Base-by-base conservation (phyloP, 352 stramenopile species). In the Globisporangium middletonii region DNA sequence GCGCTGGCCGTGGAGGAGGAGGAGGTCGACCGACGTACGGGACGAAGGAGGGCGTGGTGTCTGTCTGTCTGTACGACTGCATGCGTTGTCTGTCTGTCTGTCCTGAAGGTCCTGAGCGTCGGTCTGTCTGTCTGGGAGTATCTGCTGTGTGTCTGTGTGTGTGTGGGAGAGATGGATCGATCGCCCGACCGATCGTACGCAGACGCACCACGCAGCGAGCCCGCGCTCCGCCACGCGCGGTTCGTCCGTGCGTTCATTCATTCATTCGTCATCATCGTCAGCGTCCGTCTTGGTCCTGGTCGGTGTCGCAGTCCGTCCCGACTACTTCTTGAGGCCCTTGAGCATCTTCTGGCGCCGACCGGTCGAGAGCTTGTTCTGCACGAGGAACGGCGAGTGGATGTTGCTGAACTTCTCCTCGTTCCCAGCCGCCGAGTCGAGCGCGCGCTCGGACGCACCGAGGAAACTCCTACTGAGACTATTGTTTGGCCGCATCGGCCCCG, bases 271-370 rank as follows among this genome's bases (percentile, higher is more conserved):
- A 19, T 23, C 42, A 1, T 8, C 15, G n/a, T 8, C 42, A 19
- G 42, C 42, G 16, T 7, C 19, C 23, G 45, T 7, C 45, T n/a
- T 50, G n/a, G 2, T 50, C 45, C 19, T 50, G 45, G 19, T 13
- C 45, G n/a, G n/a, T n/a, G n/a, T n/a, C n/a, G n/a, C n/a, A n/a
- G 23, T 23, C 23, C 23, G 23, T 23, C 23, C 0, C 42, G 42
- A 23, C 50, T 90, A 94, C 68, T 94, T 94, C 68, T 90, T 92
- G 48, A 94, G 68, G 15, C 83, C 82, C 79, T 94, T 94, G 30
- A 94, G 71, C 80, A 94, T 94, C 69, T 92, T 92, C 73, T 94
- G 84, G 16, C 84, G 76, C 50, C 82, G 82, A 35, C 83, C 81
- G 6, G 82, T 90, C 41, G 84, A 94, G 43, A 94, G 76, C 64